phyloP scores from a whole-genome alignment of 176 grass and related monocot genomes.

The Leersia perrieri region DNA sequence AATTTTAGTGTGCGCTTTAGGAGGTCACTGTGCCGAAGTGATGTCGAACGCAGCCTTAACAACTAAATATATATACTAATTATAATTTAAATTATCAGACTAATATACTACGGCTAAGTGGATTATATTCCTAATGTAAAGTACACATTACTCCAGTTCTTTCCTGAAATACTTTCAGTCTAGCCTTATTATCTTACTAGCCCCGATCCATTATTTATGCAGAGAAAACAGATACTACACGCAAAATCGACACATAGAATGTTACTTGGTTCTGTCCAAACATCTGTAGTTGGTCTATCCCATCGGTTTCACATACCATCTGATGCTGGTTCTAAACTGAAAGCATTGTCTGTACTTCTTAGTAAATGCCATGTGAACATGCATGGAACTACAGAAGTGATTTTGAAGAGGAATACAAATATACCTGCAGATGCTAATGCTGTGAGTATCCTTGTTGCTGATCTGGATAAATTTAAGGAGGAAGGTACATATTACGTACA shows the following conservation, averaged over 20 bases:
- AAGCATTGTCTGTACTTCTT: conserved; percentile 60
- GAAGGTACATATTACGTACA: conserved; percentile 67
- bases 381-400: conserved; percentile 67
- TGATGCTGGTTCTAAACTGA: conserved; percentile 65
- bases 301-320: conserved; percentile 61
- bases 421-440: conserved; percentile 92
- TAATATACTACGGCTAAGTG: neutral
- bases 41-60: too few species aligned
- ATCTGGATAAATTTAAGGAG: conserved; percentile 56
- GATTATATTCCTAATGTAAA: conserved; percentile 1
- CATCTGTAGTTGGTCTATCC: conserved; percentile 86
- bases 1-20: too few species aligned
- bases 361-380: conserved; percentile 63
- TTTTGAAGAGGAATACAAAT: conserved; percentile 73
- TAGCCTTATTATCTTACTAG: neutral
- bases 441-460: conserved; percentile 72
- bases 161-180: neutral
- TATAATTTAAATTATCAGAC: conserved; percentile 9
- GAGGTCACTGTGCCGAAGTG: too few species aligned
- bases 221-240: conserved; percentile 56
- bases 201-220: conserved; percentile 21
- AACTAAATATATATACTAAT: conserved; percentile 14
- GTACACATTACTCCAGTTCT: neutral
- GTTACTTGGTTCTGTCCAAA: conserved; percentile 71
- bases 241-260: conserved; percentile 26